phyloP scores from a whole-genome alignment of 148 eudicot species.

The Rhododendron henanense region DNA sequence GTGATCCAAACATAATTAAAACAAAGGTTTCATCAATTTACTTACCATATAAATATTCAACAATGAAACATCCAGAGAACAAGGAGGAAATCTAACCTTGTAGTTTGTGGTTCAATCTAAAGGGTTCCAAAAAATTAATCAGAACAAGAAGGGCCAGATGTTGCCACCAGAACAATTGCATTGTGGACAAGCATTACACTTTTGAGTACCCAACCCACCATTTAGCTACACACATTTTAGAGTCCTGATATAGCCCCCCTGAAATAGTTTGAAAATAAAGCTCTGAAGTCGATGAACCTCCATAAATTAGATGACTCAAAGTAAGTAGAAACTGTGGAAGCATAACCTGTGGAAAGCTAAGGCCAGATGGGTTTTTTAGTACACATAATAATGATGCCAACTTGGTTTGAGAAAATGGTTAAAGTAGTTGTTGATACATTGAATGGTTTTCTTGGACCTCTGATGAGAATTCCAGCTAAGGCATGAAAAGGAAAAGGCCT shows the following conservation, averaged over 20 bases:
- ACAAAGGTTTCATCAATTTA: background rate
- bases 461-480: conserved; percentile 13
- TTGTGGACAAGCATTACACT: conserved; percentile 19
- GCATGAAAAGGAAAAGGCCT: background rate
- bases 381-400: background rate
- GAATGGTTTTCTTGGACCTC: background rate
- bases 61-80: background rate
- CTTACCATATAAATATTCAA: background rate
- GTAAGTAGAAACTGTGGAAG: background rate
- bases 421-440: background rate
- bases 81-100: conserved; percentile 4
- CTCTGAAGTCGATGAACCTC: background rate
- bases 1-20: background rate
- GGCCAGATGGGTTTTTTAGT: background rate
- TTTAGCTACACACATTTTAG: conserved; percentile 3
- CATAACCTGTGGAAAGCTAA: background rate
- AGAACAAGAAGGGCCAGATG: conserved; percentile 17
- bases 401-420: background rate
- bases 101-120: conserved; percentile 9
- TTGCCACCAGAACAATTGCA: conserved; percentile 23
- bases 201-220: background rate
- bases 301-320: background rate
- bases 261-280: background rate
- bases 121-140: conserved; percentile 18
- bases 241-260: background rate